phyloP scores from a whole-genome alignment of 2,329 filamentous ascomycete genomes.

The Fusarium paranaense region DNA sequence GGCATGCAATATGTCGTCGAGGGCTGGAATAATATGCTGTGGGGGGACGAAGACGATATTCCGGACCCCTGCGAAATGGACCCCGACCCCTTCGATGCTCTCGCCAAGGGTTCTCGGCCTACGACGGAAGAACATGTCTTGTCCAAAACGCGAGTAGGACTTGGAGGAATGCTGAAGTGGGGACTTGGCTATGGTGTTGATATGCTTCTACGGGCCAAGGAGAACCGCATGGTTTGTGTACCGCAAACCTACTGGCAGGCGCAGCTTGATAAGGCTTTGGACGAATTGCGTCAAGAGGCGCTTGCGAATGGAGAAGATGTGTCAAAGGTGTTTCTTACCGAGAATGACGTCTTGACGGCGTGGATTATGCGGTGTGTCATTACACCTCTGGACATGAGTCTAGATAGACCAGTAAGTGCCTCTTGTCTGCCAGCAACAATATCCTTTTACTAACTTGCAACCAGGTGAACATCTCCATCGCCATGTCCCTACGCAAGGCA shows the following conservation, averaged over 20 bases:
- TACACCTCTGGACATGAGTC: slow-evolving; percentile 1
- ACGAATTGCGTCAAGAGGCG: not conserved
- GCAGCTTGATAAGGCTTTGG: not conserved
- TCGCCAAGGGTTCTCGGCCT: slow-evolving; percentile 12
- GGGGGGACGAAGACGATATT: slow-evolving; percentile 7
- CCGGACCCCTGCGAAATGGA: slow-evolving; percentile 2
- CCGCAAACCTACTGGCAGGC: slow-evolving; percentile 11
- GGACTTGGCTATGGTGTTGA: slow-evolving; percentile 12
- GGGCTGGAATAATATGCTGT: slow-evolving; percentile 14
- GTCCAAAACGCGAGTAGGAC: not conserved
- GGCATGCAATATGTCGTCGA: slow-evolving; percentile 9
- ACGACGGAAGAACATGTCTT: slow-evolving; percentile 9
- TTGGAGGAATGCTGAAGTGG: slow-evolving; percentile 7
- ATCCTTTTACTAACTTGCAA: not conserved
- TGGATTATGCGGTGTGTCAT: slow-evolving; percentile 19
- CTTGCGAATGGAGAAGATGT: not conserved
- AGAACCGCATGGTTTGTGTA: slow-evolving; percentile 24
- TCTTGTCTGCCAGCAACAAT: rapidly evolving
- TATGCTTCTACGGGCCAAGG: slow-evolving; percentile 8
- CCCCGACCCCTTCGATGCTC: slow-evolving; percentile 15
- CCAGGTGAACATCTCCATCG: slow-evolving; percentile 8
- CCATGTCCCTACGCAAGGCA: slow-evolving; percentile 16
- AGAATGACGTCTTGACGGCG: slow-evolving; percentile 19
- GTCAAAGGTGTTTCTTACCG: slow-evolving; percentile 15
- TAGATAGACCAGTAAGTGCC: slow-evolving; percentile 5